Base-by-base conservation (phyloP, 2,329 filamentous ascomycete genomes). In the Dothidotthia symphoricarpi region DNA sequence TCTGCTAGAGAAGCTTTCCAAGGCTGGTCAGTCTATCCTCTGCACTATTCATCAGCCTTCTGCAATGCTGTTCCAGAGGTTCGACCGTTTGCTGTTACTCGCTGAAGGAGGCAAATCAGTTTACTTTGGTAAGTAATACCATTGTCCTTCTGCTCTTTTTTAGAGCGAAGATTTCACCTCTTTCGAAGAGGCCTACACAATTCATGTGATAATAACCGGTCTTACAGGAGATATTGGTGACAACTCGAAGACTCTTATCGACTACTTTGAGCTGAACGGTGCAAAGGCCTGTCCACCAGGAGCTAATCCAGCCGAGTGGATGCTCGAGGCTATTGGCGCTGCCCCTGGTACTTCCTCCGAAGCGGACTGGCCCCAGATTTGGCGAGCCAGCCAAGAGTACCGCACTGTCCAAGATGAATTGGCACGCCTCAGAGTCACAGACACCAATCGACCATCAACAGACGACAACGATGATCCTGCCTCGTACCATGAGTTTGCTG, bases 1-100 rank as follows among this genome's bases (percentile, higher is more conserved):
- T 60, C 76, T 95, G 7, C 77, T 96, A 26, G 83, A 89, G 64
- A 95, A 93, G 68, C 76, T 96, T 11, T 86, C 87, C 45, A 83
- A 88, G 60, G 83, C 80, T 43, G 90, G 90, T 9, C 53, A 58
- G 36, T 88, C 90, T 31, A 86, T 96, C 63, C 80, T 96, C 10
- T 94, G 88, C 69, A 95, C 90, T 0, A 95, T 96, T 43, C 90
- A 96, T 65, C 90, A 96, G 66, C 90, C 90, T 11, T 94, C 88
- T 4, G 87, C 88, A 16, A 86, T 90, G 74, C 76, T 96, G 24
- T 94, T 96, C 72, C 85, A 94, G 63, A 81, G 85, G 36, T 96
- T 93, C 60, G 85, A 91, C 54, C 77, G 83, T 31, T 76, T 93
- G 3, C 75, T 90, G 16, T 84, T 91, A 68, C 72, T 91, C 6